Base-by-base conservation (phyloP, 2,329 filamentous ascomycete species). In the Aspergillus sp. region DNA sequence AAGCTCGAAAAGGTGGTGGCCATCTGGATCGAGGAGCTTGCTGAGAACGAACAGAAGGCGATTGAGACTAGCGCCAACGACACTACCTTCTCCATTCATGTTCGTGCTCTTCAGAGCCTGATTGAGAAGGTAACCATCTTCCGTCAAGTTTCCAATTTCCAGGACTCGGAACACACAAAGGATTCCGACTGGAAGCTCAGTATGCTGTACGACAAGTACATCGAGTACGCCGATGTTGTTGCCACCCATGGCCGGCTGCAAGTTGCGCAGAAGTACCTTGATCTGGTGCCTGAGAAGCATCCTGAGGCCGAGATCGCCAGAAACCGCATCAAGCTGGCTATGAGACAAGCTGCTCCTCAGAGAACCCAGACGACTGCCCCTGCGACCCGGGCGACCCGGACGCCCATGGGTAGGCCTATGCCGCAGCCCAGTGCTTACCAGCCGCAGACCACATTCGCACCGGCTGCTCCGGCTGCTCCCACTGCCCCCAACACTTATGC, bases 71-170 rank as follows among this genome's bases (percentile, higher is more conserved):
- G 82, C 17, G 80, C 80, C 20, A 83, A 83, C 32, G 89, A 91
- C 64, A 93, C 89, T 19, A 88, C 85, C 52, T 99, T 96, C 74
- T 95, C 93, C 0, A 85, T 97, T 46, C 94, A 97, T 65, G 91
- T 93, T 50, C 85, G 86, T 56, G 87, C 88, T 44, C 77, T 99
- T 41, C 94, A 97, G 72, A 87, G 89, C 60, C 93, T 99, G 67
- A 95, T 99, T 57, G 94, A 99, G 76, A 99, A 99, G 79, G 94
- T 99, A 44, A 95, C 92, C 0, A 84, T 99, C 49, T 99, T 99
- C 85, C 87, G 94, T 50, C 84, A 94, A 61, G 92, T 96, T 41
- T 92, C 91, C 56, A 91, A 93, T 66, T 99, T 96, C 77, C 78
- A 88, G 63, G 94, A 99, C 68, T 73, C 76, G 8, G 91, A 96